Evolutionary conservation across 2,329 filamentous ascomycete species (phyloP).

Genomic region (Graphium sp.): DNA sequence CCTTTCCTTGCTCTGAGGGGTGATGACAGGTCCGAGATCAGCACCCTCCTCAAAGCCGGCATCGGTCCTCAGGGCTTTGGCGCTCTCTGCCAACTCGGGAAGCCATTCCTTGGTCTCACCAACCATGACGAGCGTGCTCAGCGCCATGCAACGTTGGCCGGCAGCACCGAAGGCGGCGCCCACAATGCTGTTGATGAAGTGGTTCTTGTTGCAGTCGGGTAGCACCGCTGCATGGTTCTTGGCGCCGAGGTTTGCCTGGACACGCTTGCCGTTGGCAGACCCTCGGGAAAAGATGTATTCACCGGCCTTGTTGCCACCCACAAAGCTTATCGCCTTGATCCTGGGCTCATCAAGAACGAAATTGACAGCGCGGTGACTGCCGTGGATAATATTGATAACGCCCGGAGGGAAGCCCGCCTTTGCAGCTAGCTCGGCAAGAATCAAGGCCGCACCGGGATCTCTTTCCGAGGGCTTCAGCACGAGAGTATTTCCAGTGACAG

Average conservation of each 20-base stretch:
- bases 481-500: slow-evolving; percentile 68
- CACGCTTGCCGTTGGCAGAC: slow-evolving; percentile 73
- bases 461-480: slow-evolving; percentile 78
- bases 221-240: slow-evolving; percentile 80
- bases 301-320: slow-evolving; percentile 74
- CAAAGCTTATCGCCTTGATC: slow-evolving; percentile 78
- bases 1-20: slow-evolving; percentile 58
- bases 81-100: slow-evolving; percentile 58
- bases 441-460: slow-evolving; percentile 73
- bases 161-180: slow-evolving; percentile 75
- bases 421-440: slow-evolving; percentile 61
- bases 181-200: slow-evolving; percentile 68
- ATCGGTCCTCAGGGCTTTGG: slow-evolving; percentile 56
- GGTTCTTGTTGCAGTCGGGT: slow-evolving; percentile 81
- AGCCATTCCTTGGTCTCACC: slow-evolving; percentile 78
- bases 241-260: slow-evolving; percentile 74
- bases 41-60: slow-evolving; percentile 69
- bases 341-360: slow-evolving; percentile 73
- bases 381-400: slow-evolving; percentile 72
- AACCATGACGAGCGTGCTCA: slow-evolving; percentile 69
- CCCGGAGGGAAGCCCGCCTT: slow-evolving; percentile 71
- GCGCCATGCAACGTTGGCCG: slow-evolving; percentile 74
- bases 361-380: slow-evolving; percentile 64
- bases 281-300: slow-evolving; percentile 72
- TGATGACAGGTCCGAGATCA: slow-evolving; percentile 71